Base-by-base conservation (phyloP, 2,329 filamentous ascomycete genomes). In the Whalleya microplaca region DNA sequence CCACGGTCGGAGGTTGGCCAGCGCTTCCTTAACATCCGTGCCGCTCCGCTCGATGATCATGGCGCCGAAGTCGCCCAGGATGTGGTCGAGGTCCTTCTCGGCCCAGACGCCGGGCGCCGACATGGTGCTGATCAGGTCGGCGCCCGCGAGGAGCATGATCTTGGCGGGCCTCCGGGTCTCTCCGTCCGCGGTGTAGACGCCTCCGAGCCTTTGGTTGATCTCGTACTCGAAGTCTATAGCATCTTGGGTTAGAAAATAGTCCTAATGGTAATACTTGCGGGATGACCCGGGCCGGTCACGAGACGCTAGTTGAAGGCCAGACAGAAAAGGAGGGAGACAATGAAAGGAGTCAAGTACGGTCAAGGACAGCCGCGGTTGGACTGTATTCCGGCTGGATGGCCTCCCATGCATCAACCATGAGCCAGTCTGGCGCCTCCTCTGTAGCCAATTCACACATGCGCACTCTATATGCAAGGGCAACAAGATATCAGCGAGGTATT, bases 321-420 rank as follows among this genome's bases (percentile, higher is more conserved):
- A 12, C 32, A 37, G 14, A 37, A 16, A 37, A 14, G 32, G 32
- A 12, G 3, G 3, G 14, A 16, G 32, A 37, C 8, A 37, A 37
- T 5, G 8, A 16, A 37, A 37, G 5, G 14, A 37, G 32, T 14
- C 3, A 16, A 37, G 7, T 37, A 37, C 32, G 94, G 69, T 96
- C 92, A 46, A 97, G 80, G 41, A 96, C 93, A 66, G 89, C 84
- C 40, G 93, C 94, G 0, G 94, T 98, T 16, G 92, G 92, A 60
- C 92, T 88, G 71, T 96, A 98, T 64, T 90, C 83, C 68, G 88
- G 84, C 75, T 96, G 87, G 66, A 89, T 79, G n/a, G 91, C 90
- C 79, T 96, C 93, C 88, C 90, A 96, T 0, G 90, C 86, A 71
- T 96, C 92, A 45, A 95, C 90, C 86, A 92, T 92, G 58, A 96